A percentile compares a stretch with the other conserved stretches of the same genome.
phyloP scores from a whole-genome alignment of 164 flowering plant genomes.

The Taxillus chinensis region DNA sequence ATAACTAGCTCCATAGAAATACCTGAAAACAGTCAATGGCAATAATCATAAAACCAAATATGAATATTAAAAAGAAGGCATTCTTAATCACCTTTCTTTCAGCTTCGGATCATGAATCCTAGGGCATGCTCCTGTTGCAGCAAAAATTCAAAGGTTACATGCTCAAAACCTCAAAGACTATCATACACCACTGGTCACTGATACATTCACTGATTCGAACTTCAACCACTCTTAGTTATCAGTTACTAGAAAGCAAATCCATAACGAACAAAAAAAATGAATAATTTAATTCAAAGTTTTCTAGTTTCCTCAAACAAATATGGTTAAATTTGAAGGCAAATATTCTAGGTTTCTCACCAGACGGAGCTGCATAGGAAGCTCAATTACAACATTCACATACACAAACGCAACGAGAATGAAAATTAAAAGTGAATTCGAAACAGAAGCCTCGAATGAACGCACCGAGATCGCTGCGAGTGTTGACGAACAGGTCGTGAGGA shows the following conservation, averaged over 20 bases:
- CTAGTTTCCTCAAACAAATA: too few relatives aligned
- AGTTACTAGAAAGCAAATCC: background rate
- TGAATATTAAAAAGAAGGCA: background rate
- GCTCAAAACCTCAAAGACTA: background rate
- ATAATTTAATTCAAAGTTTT: too few relatives aligned
- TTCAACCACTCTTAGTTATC: too few relatives aligned
- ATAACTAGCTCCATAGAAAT: too few relatives aligned
- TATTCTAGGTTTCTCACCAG: too few relatives aligned
- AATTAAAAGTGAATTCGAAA: background rate
- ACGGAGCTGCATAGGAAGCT: too few relatives aligned
- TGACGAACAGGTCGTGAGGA: constrained; percentile 95
- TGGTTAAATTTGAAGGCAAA: too few relatives aligned
- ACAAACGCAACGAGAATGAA: background rate
- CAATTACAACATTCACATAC: too few relatives aligned
- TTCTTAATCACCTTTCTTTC: constrained; percentile 71
- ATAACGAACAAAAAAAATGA: too few relatives aligned
- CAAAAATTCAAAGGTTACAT: background rate
- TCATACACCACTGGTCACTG: background rate
- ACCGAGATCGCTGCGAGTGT: constrained; percentile 96
- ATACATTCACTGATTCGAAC: too few relatives aligned
- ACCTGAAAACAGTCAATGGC: too few relatives aligned
- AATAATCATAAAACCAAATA: too few relatives aligned
- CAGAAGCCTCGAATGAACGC: constrained; percentile 4
- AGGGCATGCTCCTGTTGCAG: constrained; percentile 68
- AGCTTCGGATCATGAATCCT: constrained; percentile 84